These are phyloP conservation scores for Sarocladium kiliense DNA, from an alignment of 2,329 filamentous ascomycete genomes.

Conservation along the genomic window DNA sequence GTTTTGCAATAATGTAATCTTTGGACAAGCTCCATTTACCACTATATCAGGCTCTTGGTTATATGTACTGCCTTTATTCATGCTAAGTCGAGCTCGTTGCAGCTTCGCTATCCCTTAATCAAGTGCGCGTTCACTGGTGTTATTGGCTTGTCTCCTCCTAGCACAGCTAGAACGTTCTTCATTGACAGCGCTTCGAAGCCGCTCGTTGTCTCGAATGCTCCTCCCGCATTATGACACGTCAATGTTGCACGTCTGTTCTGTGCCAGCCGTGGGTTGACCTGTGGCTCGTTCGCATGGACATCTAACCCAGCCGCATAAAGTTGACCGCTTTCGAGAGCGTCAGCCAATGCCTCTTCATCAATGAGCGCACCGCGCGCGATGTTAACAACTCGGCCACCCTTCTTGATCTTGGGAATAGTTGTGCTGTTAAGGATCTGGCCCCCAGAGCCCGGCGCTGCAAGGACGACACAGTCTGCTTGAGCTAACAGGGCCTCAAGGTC, in stretches of 20 bases:
- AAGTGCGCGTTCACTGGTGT: conserved; percentile 50
- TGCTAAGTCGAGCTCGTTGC: neutral
- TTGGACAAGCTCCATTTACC: neutral
- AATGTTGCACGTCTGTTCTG: conserved; percentile 31
- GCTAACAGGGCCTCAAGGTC: too few species aligned
- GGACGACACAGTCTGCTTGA: too few species aligned
- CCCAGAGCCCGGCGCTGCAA: too few species aligned
- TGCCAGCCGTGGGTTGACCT: conserved; percentile 31
- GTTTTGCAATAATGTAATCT: conserved; percentile 40
- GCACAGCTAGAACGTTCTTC: too few species aligned
- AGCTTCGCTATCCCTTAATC: conserved; percentile 21
- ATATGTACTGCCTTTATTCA: neutral
- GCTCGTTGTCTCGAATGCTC: conserved; percentile 46
- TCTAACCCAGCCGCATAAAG: conserved; percentile 14
- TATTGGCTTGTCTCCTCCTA: conserved; percentile 36
- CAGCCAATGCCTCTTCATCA: conserved; percentile 14
- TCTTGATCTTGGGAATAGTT: too few species aligned
- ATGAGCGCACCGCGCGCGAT: conserved; percentile 24
- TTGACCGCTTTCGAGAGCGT: conserved; percentile 14
- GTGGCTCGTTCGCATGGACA: conserved; percentile 22
- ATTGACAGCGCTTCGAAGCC: conserved; percentile 56
- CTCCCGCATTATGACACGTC: conserved; percentile 50
- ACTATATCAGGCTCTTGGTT: too few species aligned
- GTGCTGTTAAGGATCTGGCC: too few species aligned
- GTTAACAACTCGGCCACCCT: too few species aligned